Conservation (phyloP, 2,329 filamentous ascomycete species). For the Parastagonospora nodorum region DNA sequence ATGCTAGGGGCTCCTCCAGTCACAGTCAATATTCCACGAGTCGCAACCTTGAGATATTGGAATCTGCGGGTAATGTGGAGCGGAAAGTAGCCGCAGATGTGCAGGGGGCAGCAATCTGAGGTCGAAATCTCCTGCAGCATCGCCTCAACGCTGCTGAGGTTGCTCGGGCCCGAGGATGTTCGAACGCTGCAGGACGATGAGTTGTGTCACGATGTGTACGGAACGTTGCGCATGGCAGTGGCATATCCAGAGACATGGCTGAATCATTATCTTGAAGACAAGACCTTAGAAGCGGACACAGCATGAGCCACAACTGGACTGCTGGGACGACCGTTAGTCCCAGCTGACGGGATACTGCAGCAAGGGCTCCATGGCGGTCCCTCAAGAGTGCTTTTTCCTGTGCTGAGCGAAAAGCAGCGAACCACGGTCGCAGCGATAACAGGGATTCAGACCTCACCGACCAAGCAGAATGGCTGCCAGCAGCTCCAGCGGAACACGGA, state of each 20-base stretch:
- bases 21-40: constrained; percentile 17
- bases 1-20: constrained; percentile 13
- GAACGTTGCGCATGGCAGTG: constrained; percentile 5
- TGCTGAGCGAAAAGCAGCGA: constrained; percentile 30
- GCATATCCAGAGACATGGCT: not conserved
- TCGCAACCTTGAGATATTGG: constrained; percentile 6
- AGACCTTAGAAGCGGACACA: constrained; percentile 30
- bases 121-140: constrained; percentile 18
- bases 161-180: constrained; percentile 16
- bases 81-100: constrained; percentile 12
- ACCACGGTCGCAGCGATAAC: constrained; percentile 3
- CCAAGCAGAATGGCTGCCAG: constrained; percentile 13
- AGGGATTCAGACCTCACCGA: not conserved
- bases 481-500: constrained; percentile 5
- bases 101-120: constrained; percentile 16
- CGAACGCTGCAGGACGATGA: constrained; percentile 9
- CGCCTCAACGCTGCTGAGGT: not conserved
- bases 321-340: constrained; percentile 46
- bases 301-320: constrained; percentile 41
- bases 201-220: constrained; percentile 8
- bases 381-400: constrained; percentile 15
- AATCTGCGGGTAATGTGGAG: constrained; percentile 7
- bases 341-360: constrained; percentile 36
- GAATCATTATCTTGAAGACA: constrained; percentile 14
- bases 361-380: constrained; percentile 25